Evolutionary conservation across 2,329 filamentous ascomycete genomes (phyloP).

Genomic region (Xylaria arbuscula): DNA sequence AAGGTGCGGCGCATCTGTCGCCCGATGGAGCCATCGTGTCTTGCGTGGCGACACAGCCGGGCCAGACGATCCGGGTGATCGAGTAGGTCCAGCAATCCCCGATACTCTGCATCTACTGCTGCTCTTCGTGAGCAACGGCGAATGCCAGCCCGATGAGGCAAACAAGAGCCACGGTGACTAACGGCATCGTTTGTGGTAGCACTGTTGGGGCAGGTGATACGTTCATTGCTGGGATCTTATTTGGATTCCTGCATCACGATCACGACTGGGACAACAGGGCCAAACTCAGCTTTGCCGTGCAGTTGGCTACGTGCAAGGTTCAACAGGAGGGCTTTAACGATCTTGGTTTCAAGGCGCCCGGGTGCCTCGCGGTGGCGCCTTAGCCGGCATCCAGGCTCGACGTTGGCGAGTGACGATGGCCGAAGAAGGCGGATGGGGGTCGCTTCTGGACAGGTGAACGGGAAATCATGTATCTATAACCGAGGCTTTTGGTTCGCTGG

Average conservation of each 20-base stretch:
- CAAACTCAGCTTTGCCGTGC: constrained; percentile 70
- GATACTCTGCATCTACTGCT: constrained; percentile 21
- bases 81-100: constrained; percentile 63
- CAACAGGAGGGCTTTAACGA: constrained; percentile 72
- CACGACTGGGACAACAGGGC: constrained; percentile 60
- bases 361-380: constrained; percentile 42
- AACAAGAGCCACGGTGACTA: constrained; percentile 29
- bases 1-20: constrained; percentile 58
- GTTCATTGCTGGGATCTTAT: constrained; percentile 78
- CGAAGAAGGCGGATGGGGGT: constrained; percentile 17
- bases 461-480: constrained; percentile 13
- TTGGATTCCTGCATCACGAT: constrained; percentile 64
- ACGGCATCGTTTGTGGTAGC: constrained; percentile 55
- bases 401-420: constrained; percentile 29
- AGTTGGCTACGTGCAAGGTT: constrained; percentile 75
- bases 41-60: constrained; percentile 57
- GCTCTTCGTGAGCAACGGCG: neutral
- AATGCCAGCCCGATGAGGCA: constrained; percentile 7
- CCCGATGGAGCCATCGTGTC: constrained; percentile 52
- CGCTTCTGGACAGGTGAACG: constrained; percentile 6
- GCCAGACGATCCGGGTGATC: constrained; percentile 59
- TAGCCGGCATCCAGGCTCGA: constrained; percentile 24
- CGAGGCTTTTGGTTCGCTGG: constrained; percentile 8
- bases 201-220: constrained; percentile 80
- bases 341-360: constrained; percentile 54